Conservation (phyloP, 208 protist species). For the Strigomonas culicis region DNA sequence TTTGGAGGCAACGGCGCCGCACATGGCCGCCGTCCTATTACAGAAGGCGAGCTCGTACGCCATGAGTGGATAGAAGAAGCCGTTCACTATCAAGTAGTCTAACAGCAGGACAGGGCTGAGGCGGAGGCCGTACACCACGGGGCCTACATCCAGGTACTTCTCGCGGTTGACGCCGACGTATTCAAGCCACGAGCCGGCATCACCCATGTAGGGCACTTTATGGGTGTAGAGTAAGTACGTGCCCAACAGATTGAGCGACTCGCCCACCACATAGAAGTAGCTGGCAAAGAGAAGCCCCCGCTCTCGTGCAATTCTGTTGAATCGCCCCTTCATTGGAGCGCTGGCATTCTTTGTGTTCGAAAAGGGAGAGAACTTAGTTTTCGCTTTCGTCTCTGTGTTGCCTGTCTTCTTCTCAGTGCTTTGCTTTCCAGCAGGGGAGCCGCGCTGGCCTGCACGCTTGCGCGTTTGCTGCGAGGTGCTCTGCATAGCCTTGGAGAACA, state of each 20-base stretch:
- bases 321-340: slow-evolving; percentile 31
- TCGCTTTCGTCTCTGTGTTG: neutral
- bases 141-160: slow-evolving; percentile 34
- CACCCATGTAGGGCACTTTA: slow-evolving; percentile 38
- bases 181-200: slow-evolving; percentile 41
- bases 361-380: neutral
- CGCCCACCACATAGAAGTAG: slow-evolving; percentile 68
- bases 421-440: neutral
- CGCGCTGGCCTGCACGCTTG: slow-evolving; percentile 2
- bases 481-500: no score
- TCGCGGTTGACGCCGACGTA: slow-evolving; percentile 20
- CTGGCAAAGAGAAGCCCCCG: slow-evolving; percentile 47
- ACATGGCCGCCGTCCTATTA: slow-evolving; percentile 12
- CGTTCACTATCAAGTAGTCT: slow-evolving; percentile 69
- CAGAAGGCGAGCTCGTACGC: slow-evolving; percentile 48
- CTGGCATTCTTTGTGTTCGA: neutral
- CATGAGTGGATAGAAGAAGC: slow-evolving; percentile 50
- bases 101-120: slow-evolving; percentile 56
- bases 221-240: slow-evolving; percentile 60
- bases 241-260: slow-evolving; percentile 45
- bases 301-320: slow-evolving; percentile 54
- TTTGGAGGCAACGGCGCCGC: neutral
- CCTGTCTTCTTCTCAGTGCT: neutral
- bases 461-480: neutral
- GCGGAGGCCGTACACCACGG: slow-evolving; percentile 34